Base-by-base conservation (phyloP, 2,329 filamentous ascomycete species). In the Colletotrichum lupini region DNA sequence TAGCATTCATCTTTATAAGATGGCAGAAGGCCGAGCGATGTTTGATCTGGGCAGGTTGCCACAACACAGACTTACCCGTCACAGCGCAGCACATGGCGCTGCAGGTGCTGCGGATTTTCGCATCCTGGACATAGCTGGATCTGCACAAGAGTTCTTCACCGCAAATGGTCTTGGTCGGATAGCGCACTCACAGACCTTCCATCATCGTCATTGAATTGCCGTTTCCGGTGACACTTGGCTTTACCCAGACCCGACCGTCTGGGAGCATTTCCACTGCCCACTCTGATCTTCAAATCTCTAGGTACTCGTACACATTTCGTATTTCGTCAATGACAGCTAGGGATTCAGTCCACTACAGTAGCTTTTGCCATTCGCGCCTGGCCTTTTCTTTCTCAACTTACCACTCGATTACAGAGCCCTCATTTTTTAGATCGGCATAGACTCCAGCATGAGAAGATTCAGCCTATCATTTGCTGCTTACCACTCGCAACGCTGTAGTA, bases 141-240 rank as follows among this genome's bases (percentile, higher is more conserved):
- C 4, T 16, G 26, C 8, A 7, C 32, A 22, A 49, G 57, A 49
- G 28, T 16, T 24, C 12, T 58, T 37, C 61, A n/a, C 71, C 60
- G 71, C 56, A 66, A 70, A 42, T 61, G 61, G 52, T 52, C 19
- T 16, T 8, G 49, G 28, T 70, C 60, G 71, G 60, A 71, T 73
- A 56, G 24, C 52, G 71, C 67, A 61, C 67, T 61, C 26, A 22
- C 26, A 57, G 16, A 46, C 55, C 52, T 8, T 22, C 24, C 52
- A 8, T 22, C 32, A 19, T 58, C 28, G 56, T 46, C 56, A 57
- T 55, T 57, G 16, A 66, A 49, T 24, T 71, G 35, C 68, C 64
- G 57, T 16, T 67, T 61, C 32, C 63, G 32, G 63, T 8, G 32
- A 5, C n/a, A 49, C 14, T 56, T 57, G 57, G 67, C 70, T 37